A percentile compares a stretch with the other conserved stretches of the same genome.
Evolutionary conservation across 1,284 basidiomycete genomes (phyloP).

Genomic region (Tetrapyrgos nigripes): DNA sequence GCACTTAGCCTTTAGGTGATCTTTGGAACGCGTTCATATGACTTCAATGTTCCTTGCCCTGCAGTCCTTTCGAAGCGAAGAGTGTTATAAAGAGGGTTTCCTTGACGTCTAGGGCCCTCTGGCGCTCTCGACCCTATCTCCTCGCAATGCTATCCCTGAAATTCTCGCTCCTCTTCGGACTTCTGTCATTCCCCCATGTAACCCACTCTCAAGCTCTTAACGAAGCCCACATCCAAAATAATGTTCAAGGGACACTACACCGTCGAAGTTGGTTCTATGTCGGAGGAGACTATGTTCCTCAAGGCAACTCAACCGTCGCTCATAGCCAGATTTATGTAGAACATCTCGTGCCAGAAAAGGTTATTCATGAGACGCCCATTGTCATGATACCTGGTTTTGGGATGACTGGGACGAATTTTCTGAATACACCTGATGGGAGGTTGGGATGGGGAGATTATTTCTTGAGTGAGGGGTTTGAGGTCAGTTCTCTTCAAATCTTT

Average conservation of each 20-base stretch:
- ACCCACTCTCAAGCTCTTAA: background rate
- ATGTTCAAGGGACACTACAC: constrained; percentile 32
- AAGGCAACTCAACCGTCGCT: constrained; percentile 24
- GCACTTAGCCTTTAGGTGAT: too few relatives aligned
- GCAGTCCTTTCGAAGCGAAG: too few relatives aligned
- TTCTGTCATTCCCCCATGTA: too few relatives aligned
- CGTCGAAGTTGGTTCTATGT: constrained; percentile 41
- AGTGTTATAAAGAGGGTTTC: too few relatives aligned
- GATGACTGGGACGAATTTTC: constrained; percentile 42
- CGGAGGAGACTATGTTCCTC: constrained; percentile 33
- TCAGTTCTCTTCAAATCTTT: constrained; percentile 13
- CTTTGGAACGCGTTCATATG: too few relatives aligned
- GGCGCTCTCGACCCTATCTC: too few relatives aligned
- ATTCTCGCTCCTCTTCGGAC: too few relatives aligned
- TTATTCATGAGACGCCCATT: constrained; percentile 34
- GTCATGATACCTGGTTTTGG: constrained; percentile 32
- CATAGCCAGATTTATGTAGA: constrained; percentile 44
- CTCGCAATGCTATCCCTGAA: too few relatives aligned
- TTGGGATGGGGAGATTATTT: constrained; percentile 45
- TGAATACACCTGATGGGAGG: constrained; percentile 43
- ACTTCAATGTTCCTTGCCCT: too few relatives aligned
- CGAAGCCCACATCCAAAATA: background rate
- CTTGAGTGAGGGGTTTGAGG: constrained; percentile 41
- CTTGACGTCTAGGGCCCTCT: too few relatives aligned
- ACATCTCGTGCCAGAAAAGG: constrained; percentile 34